Evolutionary conservation across 2,329 filamentous ascomycete species (phyloP), one percentile per base, ranked within the genome.

Genomic region (Phyllachora maydis): DNA sequence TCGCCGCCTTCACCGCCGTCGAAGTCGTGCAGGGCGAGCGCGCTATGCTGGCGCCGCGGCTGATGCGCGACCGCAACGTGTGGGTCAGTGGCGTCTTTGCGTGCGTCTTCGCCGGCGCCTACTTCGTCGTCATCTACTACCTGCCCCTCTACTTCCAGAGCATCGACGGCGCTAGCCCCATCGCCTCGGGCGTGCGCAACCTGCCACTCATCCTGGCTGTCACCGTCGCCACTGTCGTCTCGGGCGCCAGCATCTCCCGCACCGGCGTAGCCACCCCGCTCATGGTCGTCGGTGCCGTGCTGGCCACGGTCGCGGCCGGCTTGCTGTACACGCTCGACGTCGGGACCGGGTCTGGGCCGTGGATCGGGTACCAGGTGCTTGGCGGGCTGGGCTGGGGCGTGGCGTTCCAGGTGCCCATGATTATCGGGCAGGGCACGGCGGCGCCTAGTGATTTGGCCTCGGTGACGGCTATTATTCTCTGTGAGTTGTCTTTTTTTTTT

Each of bases 291-390:
- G 47, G 49, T 1, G 35, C 35, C 2, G 40, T 38, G 1, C 35
- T 57, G 27, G 38, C 46, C 12, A 44, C 43, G 3, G 26, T 47
- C 3, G 44, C 42, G 4, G 32, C 43, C 8, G 47, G 47, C 1
- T 23, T 50, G 10, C 33, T 52, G n/a, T 48, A 46, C 23, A 41
- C 41, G 4, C 37, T 54, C 3, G 37, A 41, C 5, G 32, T 40
- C 8, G 27, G 34, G 16, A 45, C 45, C 11, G 16, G 33, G 4
- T 33, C 36, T 0, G 42, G 35, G 4, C 38, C 41, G 19, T 58
- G 52, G 52, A 46, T 59, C 8, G 53, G 53, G 2, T 59, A 52
- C 27, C 52, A 60, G 36, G 40, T 59, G 4, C 33, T 59, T 4
- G 42, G 37, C 10, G 54, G 55, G 6, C 28, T 50, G 4, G 52